Evolutionary conservation across 1,284 basidiomycete genomes (phyloP), one percentile per base, ranked within the genome.

Genomic region (Apiotrichum siamense): DNA sequence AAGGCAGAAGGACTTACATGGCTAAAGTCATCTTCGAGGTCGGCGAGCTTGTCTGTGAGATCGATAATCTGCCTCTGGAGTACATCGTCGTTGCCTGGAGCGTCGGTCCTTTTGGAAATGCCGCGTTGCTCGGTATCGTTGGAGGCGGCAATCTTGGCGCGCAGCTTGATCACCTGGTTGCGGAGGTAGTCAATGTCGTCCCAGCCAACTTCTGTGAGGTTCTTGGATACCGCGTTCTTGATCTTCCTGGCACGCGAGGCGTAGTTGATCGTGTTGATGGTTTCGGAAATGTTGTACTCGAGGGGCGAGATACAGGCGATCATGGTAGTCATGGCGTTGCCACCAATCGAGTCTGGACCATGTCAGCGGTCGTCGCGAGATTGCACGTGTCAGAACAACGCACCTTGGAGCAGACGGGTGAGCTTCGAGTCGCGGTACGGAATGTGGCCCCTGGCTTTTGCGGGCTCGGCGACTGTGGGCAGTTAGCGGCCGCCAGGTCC

Each of bases 381-480:
- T 31, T 39, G 5, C 23, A 39, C 17, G 17, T 17, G 20, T 31
- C 15, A 15, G 27, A 24, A 29, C n/a, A 21, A 46, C 58, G n/a
- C 29, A 59, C 58, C 57, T 83, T 97, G 93, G 15, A 97, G 78
- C 53, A 83, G 75, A 37, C 92, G 84, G 4, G 92, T 97, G 61
- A 97, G 85, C 74, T 97, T 98, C 13, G 90, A 94, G 76, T 97
- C 93, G 46, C 93, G 90, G 74, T 98, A 98, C 6, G 93, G 93
- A 49, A 98, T 81, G 75, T 98, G 92, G 13, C 64, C 63, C 25
- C 65, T 59, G 6, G 75, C 69, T 61, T 78, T 78, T 44, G 85
- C 79, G 11, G 94, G 93, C 73, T 98, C 94, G n/a, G 91, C 91
- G 9, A 98, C 84, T 55, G 58, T 15, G n/a, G 4, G 7, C n/a